These are phyloP conservation scores for Orychophragmus violaceus DNA, from an alignment of 345 rosid species.

Conservation along the genomic window DNA sequence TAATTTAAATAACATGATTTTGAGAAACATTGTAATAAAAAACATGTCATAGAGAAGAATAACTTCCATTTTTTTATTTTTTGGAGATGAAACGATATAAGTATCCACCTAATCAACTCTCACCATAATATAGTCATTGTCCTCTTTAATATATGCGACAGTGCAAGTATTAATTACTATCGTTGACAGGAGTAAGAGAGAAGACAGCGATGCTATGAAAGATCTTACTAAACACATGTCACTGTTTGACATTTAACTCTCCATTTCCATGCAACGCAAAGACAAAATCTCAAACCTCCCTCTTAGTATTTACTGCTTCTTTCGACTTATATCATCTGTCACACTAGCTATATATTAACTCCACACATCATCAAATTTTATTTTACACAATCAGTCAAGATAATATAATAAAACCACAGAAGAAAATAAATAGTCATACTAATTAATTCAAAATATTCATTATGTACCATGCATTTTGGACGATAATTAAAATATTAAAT, in stretches of 20 bases:
- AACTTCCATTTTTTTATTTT: background rate
- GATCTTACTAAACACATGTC: slow-evolving; percentile 25
- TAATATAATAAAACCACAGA: background rate
- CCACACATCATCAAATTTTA: background rate
- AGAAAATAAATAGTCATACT: background rate
- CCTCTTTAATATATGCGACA: background rate
- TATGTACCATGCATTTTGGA: too few relatives aligned
- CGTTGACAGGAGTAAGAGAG: slow-evolving; percentile 8
- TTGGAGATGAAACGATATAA: too few relatives aligned
- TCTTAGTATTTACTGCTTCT: background rate
- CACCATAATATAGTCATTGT: background rate
- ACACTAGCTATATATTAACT: background rate
- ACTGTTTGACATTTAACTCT: slow-evolving; percentile 13
- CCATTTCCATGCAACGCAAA: slow-evolving; percentile 3
- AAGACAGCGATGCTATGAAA: slow-evolving; percentile 22
- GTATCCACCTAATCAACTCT: background rate
- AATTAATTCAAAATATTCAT: too few relatives aligned
- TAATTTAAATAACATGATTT: too few relatives aligned
- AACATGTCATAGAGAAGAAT: background rate
- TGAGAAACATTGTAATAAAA: too few relatives aligned
- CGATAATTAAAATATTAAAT: too few relatives aligned
- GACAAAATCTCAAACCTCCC: background rate
- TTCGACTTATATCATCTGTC: background rate
- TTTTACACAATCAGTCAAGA: background rate
- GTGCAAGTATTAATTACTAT: slow-evolving; percentile 15